These are phyloP conservation scores for Podospora conica DNA, from an alignment of 495 filamentous ascomycete genomes.

Conservation along the genomic window DNA sequence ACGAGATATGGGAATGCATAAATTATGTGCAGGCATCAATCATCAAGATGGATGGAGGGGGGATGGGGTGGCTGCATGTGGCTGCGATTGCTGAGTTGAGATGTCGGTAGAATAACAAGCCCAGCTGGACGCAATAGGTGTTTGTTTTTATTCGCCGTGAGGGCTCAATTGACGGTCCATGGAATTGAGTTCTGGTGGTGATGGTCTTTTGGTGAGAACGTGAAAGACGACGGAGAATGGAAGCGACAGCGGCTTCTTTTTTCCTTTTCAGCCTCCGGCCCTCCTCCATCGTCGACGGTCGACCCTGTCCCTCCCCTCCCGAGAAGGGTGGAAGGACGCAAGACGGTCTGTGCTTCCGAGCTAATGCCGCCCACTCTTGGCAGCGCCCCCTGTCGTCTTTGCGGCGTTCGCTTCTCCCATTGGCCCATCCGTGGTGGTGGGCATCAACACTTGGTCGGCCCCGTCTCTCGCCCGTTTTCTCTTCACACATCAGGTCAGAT, in stretches of 20 bases:
- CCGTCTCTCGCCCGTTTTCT: neutral
- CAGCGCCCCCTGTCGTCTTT: neutral
- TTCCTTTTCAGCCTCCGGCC: neutral
- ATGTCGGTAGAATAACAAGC: neutral
- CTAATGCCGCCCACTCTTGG: neutral
- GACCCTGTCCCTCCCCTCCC: too few relatives aligned
- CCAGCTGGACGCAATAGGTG: neutral
- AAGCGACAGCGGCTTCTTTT: neutral
- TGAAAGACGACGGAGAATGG: neutral
- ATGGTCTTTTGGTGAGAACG: neutral
- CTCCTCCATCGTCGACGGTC: too few relatives aligned
- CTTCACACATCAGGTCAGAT: neutral
- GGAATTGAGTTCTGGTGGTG: neutral
- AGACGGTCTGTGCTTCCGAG: neutral
- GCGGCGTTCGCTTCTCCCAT: neutral
- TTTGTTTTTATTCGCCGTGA: neutral
- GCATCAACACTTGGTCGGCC: neutral
- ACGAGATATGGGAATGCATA: neutral
- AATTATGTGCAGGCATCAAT: neutral
- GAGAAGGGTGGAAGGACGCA: neutral
- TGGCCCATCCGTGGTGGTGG: neutral
- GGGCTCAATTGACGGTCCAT: neutral
- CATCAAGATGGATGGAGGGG: too few relatives aligned
- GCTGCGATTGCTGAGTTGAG: neutral
- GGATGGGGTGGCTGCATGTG: neutral